Evolutionary conservation across 106 monocot genomes (phyloP).

Genomic region (Dendrobium officinale): DNA sequence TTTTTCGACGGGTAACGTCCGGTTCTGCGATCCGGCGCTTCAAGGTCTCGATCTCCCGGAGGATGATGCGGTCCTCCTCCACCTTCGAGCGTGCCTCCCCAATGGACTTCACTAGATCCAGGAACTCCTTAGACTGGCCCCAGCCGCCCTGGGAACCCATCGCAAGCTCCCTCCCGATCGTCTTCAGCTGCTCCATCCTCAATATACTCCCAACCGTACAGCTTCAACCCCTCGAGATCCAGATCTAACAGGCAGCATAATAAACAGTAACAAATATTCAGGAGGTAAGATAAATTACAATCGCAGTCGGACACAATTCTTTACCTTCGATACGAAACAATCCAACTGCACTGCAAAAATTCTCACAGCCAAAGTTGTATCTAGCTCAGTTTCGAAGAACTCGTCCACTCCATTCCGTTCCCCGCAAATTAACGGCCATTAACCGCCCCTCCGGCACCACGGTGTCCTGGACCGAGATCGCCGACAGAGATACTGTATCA

Average conservation of each 20-base stretch:
- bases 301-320: background rate
- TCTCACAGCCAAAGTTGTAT: background rate
- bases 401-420: background rate
- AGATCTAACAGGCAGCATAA: background rate
- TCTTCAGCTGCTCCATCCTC: constrained; percentile 88
- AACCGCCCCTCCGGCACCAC: background rate
- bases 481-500: background rate
- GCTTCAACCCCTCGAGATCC: background rate
- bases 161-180: constrained; percentile 94
- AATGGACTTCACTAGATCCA: constrained; percentile 95
- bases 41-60: constrained; percentile 75
- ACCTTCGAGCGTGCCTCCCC: constrained; percentile 94
- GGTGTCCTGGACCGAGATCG: background rate
- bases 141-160: constrained; percentile 94
- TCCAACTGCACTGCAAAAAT: background rate
- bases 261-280: background rate
- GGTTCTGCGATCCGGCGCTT: constrained; percentile 80
- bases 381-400: background rate
- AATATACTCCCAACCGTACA: background rate
- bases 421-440: background rate
- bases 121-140: constrained; percentile 91
- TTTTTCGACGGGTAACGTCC: constrained; percentile 74
- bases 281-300: background rate
- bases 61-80: constrained; percentile 94
- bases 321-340: background rate